Percentiles rank a stretch among this genome's conserved stretches.
phyloP scores from a whole-genome alignment of 495 filamentous ascomycete genomes.

The Penicillium steckii region DNA sequence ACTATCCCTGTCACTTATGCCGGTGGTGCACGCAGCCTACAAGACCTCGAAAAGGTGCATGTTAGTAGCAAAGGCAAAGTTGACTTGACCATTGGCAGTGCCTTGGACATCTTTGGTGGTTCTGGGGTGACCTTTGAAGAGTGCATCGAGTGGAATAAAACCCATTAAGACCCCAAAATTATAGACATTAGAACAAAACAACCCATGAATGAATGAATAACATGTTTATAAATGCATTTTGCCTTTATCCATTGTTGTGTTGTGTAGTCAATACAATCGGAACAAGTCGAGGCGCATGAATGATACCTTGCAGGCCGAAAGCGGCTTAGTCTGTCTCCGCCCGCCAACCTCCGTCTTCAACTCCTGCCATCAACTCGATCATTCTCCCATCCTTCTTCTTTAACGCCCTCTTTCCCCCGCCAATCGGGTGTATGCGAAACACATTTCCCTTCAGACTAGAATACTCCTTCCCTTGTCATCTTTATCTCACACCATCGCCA shows the following conservation, averaged over 20 bases:
- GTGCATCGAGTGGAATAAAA: conserved; percentile 82
- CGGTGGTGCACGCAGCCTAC: conserved; percentile 78
- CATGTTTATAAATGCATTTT: background rate
- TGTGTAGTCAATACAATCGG: background rate
- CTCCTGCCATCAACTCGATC: conserved; percentile 10
- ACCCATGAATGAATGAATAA: background rate
- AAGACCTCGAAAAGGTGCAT: conserved; percentile 79
- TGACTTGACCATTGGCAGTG: conserved; percentile 94
- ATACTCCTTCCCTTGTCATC: background rate
- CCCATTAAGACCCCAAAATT: conserved; percentile 19
- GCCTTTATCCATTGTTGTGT: background rate
- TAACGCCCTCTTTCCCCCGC: background rate
- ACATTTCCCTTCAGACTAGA: background rate
- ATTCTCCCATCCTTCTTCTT: conserved; percentile 12
- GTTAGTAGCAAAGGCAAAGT: conserved; percentile 73
- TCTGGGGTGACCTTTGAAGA: conserved; percentile 80
- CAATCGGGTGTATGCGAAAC: background rate
- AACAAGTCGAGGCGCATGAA: background rate
- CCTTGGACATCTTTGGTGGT: conserved; percentile 93
- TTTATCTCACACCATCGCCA: conserved; percentile 31
- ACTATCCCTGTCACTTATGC: conserved; percentile 93
- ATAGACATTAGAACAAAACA: conserved; percentile 1
- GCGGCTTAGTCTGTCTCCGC: conserved; percentile 36
- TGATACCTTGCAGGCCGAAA: conserved; percentile 21
- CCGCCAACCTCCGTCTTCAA: conserved; percentile 31